Percentiles rank a stretch among this genome's conserved stretches.
These are phyloP conservation scores for Boletus reticulatus DNA, from an alignment of 768 basidiomycete species.

Conservation along the genomic window DNA sequence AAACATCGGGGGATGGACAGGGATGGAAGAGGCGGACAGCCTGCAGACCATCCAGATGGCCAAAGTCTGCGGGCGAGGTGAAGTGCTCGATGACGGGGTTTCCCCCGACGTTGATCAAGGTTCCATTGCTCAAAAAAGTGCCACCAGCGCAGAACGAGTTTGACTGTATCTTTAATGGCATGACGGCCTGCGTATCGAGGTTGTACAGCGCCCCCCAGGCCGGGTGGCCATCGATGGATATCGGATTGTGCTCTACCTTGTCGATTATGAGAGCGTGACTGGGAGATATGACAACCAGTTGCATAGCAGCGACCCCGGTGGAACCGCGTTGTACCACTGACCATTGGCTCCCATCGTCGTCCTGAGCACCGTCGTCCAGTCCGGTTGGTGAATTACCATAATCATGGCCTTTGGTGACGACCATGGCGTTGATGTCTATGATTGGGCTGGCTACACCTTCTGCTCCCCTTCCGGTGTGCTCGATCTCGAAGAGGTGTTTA, in stretches of 20 bases:
- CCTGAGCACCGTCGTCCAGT: not conserved
- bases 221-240: conserved; percentile 69
- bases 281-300: conserved; percentile 63
- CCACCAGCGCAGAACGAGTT: conserved; percentile 90
- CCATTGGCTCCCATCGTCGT: conserved; percentile 42
- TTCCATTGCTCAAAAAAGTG: conserved; percentile 73
- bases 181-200: conserved; percentile 58
- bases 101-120: conserved; percentile 76
- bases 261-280: conserved; percentile 73
- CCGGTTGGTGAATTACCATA: not conserved
- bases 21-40: conserved; percentile 71
- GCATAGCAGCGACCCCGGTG: conserved; percentile 81
- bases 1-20: conserved; percentile 48
- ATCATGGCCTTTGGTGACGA: conserved; percentile 50
- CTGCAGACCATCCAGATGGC: conserved; percentile 72
- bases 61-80: conserved; percentile 71
- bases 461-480: conserved; percentile 48
- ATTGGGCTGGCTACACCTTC: conserved; percentile 34
- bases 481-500: conserved; percentile 62
- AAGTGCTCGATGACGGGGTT: conserved; percentile 69
- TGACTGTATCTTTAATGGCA: conserved; percentile 62
- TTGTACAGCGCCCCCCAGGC: conserved; percentile 81
- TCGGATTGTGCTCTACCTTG: conserved; percentile 85
- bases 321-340: conserved; percentile 59
- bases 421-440: conserved; percentile 63